These are phyloP conservation scores for Aureobasidium sp. DNA, from an alignment of 2,329 filamentous ascomycete genomes.

Conservation along the genomic window DNA sequence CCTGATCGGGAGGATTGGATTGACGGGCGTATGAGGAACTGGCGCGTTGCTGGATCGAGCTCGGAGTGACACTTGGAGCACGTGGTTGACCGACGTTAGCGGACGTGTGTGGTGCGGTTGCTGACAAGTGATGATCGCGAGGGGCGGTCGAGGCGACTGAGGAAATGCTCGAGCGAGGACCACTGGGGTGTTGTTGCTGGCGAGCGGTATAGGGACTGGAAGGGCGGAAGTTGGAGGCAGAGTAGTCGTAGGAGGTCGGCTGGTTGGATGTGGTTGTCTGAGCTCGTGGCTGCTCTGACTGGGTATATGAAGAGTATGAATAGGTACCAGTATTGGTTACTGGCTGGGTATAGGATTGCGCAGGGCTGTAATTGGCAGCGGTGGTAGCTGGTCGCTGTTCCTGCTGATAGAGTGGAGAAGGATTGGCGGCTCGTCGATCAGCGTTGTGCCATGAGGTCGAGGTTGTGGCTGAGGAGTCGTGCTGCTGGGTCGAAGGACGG, in stretches of 20 bases:
- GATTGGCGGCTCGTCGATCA: neutral
- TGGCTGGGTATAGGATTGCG: conserved; percentile 7
- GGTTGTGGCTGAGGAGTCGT: neutral
- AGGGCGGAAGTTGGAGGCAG: neutral
- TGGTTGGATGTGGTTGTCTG: conserved; percentile 4
- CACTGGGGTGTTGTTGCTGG: neutral
- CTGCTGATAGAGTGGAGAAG: neutral
- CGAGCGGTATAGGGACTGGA: conserved; percentile 6
- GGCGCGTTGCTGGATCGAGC: conserved; percentile 15
- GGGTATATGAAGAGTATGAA: conserved; percentile 9
- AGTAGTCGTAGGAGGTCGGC: neutral
- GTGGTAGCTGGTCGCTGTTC: neutral
- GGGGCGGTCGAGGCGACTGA: neutral
- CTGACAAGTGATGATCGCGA: neutral
- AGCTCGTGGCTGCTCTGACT: conserved; percentile 5
- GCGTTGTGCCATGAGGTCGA: neutral
- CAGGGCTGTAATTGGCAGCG: neutral
- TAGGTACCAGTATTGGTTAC: neutral
- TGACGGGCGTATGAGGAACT: conserved; percentile 16
- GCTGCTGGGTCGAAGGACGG: neutral
- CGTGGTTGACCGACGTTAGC: conserved; percentile 13
- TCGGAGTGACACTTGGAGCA: conserved; percentile 15
- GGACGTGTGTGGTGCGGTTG: neutral
- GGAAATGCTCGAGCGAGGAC: neutral
- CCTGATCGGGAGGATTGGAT: conserved; percentile 16